A percentile compares a stretch with the other conserved stretches of the same genome.
Evolutionary conservation across 345 rosid species (phyloP).

Genomic region (Aurinia saxatilis): DNA sequence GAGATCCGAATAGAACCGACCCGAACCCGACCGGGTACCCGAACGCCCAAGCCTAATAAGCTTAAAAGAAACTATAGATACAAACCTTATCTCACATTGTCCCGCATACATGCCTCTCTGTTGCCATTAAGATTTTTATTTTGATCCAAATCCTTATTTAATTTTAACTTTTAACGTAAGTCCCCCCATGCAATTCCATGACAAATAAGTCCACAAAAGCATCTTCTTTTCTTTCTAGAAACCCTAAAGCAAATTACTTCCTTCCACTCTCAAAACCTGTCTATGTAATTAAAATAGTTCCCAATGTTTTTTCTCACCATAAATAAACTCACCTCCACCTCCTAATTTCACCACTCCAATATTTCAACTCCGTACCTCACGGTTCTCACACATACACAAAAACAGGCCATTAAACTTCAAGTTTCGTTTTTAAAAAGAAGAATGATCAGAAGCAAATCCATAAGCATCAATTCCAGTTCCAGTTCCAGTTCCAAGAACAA

Average conservation of each 20-base stretch:
- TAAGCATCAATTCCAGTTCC: constrained; percentile 14
- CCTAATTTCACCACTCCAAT: constrained; percentile 16
- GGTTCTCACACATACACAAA: neutral
- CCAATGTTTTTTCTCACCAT: constrained; percentile 16
- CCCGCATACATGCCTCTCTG: no score
- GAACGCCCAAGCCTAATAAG: no score
- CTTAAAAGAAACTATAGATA: no score
- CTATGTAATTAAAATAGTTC: constrained; percentile 18
- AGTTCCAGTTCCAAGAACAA: constrained; percentile 2
- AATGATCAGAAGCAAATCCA: constrained; percentile 34
- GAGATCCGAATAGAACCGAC: no score
- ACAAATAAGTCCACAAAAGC: constrained; percentile 26
- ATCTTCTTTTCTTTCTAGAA: constrained; percentile 28
- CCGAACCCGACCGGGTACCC: no score
- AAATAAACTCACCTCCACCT: constrained; percentile 21
- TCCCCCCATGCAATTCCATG: constrained; percentile 6
- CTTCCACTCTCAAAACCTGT: constrained; percentile 14
- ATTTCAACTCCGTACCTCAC: constrained; percentile 3
- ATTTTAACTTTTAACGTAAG: constrained; percentile 5
- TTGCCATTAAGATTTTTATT: no score
- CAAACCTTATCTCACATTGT: no score
- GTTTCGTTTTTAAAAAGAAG: neutral
- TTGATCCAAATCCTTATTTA: neutral
- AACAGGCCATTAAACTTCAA: neutral
- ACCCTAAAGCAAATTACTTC: constrained; percentile 17